Evolutionary conservation across 2,329 filamentous ascomycete genomes (phyloP).

Genomic region (Herpotrichia juniperi): DNA sequence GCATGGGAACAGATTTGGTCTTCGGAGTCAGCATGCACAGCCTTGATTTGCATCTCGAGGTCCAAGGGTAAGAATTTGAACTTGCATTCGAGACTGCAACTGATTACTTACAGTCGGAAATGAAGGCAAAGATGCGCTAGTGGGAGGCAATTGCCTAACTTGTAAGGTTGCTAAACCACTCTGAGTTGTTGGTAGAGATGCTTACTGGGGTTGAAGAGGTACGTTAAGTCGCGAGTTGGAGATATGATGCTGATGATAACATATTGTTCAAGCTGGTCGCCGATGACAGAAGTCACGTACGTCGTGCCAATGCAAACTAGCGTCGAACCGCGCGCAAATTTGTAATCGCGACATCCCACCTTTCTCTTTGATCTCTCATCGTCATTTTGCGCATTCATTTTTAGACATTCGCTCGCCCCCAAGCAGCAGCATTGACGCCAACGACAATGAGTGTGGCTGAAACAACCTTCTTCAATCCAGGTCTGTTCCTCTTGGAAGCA

Average conservation of each 20-base stretch:
- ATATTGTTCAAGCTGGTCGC: background rate
- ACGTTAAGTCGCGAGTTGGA: background rate
- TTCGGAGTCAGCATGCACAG: constrained; percentile 10
- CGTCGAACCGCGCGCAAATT: background rate
- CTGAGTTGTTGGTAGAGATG: background rate
- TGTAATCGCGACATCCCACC: background rate
- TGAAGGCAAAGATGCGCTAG: constrained; percentile 4
- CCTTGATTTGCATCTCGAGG: constrained; percentile 1
- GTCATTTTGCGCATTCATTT: background rate
- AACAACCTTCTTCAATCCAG: constrained; percentile 25
- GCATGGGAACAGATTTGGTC: constrained; percentile 1
- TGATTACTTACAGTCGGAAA: constrained; percentile 6
- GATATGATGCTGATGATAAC: background rate
- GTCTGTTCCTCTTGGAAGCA: constrained; percentile 31
- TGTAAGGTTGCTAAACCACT: background rate
- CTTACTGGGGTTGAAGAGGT: background rate
- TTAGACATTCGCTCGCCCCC: constrained; percentile 1
- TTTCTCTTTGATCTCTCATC: background rate
- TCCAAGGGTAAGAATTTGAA: constrained; percentile 8
- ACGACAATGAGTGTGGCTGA: constrained; percentile 14
- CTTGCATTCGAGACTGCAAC: constrained; percentile 8
- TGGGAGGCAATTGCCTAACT: background rate
- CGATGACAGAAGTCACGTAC: background rate
- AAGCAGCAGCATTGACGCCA: background rate
- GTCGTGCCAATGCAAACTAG: background rate